Evolutionary conservation across 768 basidiomycete species (phyloP), one percentile per base, ranked within the genome.

Genomic region (Cystofilobasidium macerans): DNA sequence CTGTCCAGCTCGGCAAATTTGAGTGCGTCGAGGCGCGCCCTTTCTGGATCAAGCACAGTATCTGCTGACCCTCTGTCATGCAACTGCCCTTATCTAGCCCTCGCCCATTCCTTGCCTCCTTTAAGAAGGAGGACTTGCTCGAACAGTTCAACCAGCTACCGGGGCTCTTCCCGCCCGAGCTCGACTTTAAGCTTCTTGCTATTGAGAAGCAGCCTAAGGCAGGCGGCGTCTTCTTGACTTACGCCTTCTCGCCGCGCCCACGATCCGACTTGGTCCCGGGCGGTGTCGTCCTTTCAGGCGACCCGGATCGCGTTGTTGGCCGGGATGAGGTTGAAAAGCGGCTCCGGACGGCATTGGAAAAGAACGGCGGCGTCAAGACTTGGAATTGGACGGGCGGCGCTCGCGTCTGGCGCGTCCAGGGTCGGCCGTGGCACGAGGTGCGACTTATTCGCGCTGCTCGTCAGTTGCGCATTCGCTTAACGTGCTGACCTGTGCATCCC

Each of bases 191-290:
- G 20, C 61, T 63, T 18, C 53, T 68, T 47, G 48, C 43, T 35
- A 48, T 57, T 2, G 67, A 63, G 33, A 57, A 62, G 40, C 67
- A 68, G 47, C 54, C 57, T 3, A 68, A 68, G n/a, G 67, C 43
- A 13, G 67, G 67, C 22, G 67, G 67, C 11, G 67, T 68, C 30
- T 68, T 68, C 54, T 18, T 68, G 11, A 56, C 54, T 6, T 63
- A 62, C 57, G 26, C 61, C 3, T 68, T 53, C 57, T 38, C 35
- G 47, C 48, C 32, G 48, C 59, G 16, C 22, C 35, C 57, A 14
- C 7, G 40, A 6, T 58, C 35, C 7, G 40, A 36, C 12, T 36
- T 43, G 13, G 57, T 16, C 35, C 3, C 32, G 7, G 51, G 51
- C 6, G 28, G 35, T 3, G 33, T 35, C 20, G 57, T 7, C 3